Conservation (phyloP, 495 filamentous ascomycete species). For the Penicillium paradoxum region DNA sequence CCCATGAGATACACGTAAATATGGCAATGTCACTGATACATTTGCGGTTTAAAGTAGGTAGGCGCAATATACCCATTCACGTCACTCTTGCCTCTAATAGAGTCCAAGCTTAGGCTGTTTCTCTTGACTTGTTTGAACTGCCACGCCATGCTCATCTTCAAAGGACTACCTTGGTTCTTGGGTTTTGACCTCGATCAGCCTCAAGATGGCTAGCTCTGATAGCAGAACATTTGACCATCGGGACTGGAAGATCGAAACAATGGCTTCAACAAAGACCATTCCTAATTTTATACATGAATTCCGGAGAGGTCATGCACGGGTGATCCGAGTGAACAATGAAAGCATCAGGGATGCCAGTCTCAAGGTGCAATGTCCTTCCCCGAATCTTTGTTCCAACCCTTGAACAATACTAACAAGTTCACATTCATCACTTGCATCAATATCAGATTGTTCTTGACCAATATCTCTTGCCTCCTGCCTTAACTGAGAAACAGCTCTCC, state of each 20-base stretch:
- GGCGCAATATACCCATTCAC: too few relatives aligned
- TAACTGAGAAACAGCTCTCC: background rate
- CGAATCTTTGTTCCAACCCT: background rate
- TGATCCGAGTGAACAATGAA: background rate
- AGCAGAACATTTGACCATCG: background rate
- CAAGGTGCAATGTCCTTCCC: background rate
- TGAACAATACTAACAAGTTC: background rate
- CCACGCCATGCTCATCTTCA: background rate
- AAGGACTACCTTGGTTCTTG: background rate
- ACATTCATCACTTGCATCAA: background rate
- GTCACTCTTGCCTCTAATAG: background rate
- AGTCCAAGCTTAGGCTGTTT: too few relatives aligned
- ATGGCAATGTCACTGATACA: too few relatives aligned
- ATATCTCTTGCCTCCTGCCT: background rate
- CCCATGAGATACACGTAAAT: too few relatives aligned
- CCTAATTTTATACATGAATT: background rate
- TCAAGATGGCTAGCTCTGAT: background rate
- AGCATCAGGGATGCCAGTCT: background rate
- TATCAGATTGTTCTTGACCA: background rate
- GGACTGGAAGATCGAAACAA: background rate
- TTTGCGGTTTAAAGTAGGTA: background rate
- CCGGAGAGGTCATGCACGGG: background rate
- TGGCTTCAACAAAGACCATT: background rate
- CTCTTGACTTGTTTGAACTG: background rate
- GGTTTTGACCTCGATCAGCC: background rate